Evolutionary conservation across 306 rosid species (phyloP).

Genomic region (Elaeagnus macrophylla): DNA sequence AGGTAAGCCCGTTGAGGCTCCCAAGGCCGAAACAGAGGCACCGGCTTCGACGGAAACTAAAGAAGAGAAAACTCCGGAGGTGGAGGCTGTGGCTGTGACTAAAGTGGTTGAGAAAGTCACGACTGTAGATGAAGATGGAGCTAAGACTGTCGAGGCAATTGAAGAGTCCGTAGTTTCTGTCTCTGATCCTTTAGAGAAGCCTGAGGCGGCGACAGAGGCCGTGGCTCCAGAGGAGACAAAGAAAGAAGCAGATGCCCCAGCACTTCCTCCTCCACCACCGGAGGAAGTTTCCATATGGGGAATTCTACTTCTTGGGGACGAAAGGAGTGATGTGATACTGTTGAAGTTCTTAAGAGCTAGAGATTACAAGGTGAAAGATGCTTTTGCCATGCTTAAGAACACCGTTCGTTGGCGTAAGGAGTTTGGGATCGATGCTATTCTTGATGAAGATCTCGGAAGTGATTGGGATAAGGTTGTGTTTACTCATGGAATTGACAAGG

Average conservation of each 20-base stretch:
- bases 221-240: slow-evolving; percentile 17
- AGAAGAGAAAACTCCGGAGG: slow-evolving; percentile 21
- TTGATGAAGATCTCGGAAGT: slow-evolving; percentile 35
- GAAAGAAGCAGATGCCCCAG: slow-evolving; percentile 8
- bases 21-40: slow-evolving; percentile 16
- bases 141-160: slow-evolving; percentile 67
- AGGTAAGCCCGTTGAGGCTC: slow-evolving; percentile 11
- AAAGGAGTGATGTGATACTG: slow-evolving; percentile 65
- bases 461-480: slow-evolving; percentile 45
- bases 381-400: slow-evolving; percentile 74
- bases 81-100: slow-evolving; percentile 12
- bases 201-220: slow-evolving; percentile 12
- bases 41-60: slow-evolving; percentile 5
- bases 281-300: slow-evolving; percentile 60
- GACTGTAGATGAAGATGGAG: slow-evolving; percentile 43
- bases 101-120: slow-evolving; percentile 31
- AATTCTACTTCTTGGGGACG: slow-evolving; percentile 61
- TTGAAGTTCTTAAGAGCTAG: slow-evolving; percentile 78
- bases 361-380: slow-evolving; percentile 77
- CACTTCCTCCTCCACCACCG: slow-evolving; percentile 23
- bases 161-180: slow-evolving; percentile 44
- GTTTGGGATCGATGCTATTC: slow-evolving; percentile 46
- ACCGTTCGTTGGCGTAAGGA: slow-evolving; percentile 70
- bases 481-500: slow-evolving; percentile 38
- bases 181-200: slow-evolving; percentile 14